Evolutionary conservation across 2,329 filamentous ascomycete genomes (phyloP), one percentile per base, ranked within the genome.

Genomic region (Xylogone sp.): DNA sequence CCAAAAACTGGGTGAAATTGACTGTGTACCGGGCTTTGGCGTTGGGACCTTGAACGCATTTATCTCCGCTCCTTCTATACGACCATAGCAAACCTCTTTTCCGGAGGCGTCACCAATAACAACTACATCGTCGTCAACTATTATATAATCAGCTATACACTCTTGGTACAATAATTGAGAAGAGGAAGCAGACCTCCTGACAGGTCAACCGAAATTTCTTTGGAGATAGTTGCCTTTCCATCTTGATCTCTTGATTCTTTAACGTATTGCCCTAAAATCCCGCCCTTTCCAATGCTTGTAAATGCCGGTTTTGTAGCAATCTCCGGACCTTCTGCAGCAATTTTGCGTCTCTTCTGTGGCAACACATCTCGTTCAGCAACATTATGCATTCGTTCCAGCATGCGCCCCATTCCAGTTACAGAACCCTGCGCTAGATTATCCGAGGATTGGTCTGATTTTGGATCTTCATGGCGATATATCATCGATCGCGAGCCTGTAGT

Each of bases 21-120:
- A 73, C 53, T 81, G 76, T 21, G 78, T 75, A 24, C 79, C 79
- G 1, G 86, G 83, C 60, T 84, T 90, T 0, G 84, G 83, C 2
- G 77, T 81, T 1, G 90, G 90, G 2, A 93, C 82, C 31, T 75
- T 72, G 60, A 82, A 78, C 54, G 86, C 87, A 56, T 85, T 83
- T 42, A 94, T 74, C 49, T 74, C 80, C 2, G 84, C 81, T 18
- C 77, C 79, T 50, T 90, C 84, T 19, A 95, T 70, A 70, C 87
- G 87, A 42, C 90, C 90, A 63, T 88, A 91, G 69, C 90, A 95
- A 3, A 95, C 86, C 62, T 90, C 83, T 63, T 89, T 82, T 19
- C 84, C 78, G 45, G 75, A 79, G 24, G 82, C 76, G 51, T 88
- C 79, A 42, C 78, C 76, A 13, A 84, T 68, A 31, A 83, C 72